These are phyloP conservation scores for Calonectria pseudoreteaudii DNA, from an alignment of 2,329 filamentous ascomycete species.

Conservation along the genomic window DNA sequence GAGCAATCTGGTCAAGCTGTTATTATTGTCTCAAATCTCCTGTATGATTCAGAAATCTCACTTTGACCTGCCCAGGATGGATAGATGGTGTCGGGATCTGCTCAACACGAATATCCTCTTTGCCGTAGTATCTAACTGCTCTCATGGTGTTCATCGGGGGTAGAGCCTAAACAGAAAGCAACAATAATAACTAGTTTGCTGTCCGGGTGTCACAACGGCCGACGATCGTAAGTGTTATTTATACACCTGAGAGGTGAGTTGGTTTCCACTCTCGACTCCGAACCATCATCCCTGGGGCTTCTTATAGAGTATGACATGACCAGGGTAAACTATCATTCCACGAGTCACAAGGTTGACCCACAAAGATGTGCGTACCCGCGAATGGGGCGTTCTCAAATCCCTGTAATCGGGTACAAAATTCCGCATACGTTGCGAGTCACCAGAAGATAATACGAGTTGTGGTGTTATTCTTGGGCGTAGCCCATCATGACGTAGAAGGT, in stretches of 20 bases:
- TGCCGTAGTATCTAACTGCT: neutral
- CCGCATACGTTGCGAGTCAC: neutral
- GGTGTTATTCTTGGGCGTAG: neutral
- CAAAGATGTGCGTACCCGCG: neutral
- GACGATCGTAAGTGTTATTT: neutral
- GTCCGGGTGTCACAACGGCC: too few species aligned
- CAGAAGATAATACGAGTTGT: neutral
- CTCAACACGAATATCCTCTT: neutral
- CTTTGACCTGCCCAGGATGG: neutral
- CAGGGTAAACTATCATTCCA: neutral
- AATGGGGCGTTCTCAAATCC: neutral
- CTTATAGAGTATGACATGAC: neutral
- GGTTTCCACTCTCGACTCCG: neutral
- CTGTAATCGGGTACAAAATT: neutral
- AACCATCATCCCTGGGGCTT: neutral
- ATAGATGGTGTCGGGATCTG: neutral
- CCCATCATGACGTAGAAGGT: neutral
- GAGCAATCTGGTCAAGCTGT: conserved; percentile 37
- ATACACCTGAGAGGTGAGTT: neutral
- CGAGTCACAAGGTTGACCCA: neutral
- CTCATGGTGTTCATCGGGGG: neutral
- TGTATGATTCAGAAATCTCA: neutral
- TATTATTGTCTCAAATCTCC: neutral
- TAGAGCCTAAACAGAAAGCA: neutral
- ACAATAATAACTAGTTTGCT: neutral